Percentiles rank a stretch among this genome's conserved stretches.
Conservation (phyloP, 768 basidiomycete genomes). For the Peribolospora kevripleyi region DNA sequence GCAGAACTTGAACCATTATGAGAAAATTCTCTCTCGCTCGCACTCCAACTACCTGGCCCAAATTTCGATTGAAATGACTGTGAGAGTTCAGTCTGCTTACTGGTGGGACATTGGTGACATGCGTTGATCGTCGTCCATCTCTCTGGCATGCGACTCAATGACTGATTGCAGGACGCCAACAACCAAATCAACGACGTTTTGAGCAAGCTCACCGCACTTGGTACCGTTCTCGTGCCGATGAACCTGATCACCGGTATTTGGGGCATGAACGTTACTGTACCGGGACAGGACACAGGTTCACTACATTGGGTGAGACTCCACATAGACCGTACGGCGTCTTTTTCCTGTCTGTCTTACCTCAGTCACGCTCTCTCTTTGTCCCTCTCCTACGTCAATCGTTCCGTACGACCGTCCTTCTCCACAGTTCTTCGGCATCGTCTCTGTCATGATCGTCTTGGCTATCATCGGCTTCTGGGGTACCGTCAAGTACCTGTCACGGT, state of each 20-base stretch:
- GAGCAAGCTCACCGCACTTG: conserved; percentile 84
- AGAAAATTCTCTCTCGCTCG: conserved; percentile 93
- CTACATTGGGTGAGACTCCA: conserved; percentile 6
- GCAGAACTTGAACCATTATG: conserved; percentile 97
- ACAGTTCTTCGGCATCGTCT: conserved; percentile 55
- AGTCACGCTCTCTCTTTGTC: conserved; percentile 1
- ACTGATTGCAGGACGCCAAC: conserved; percentile 43
- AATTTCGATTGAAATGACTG: conserved; percentile 97
- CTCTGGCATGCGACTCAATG: neutral
- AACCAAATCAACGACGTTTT: conserved; percentile 99
- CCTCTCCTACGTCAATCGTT: conserved; percentile 39
- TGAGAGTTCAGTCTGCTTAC: neutral
- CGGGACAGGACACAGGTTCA: conserved; percentile 38
- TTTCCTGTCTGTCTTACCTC: neutral
- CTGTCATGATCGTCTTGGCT: conserved; percentile 53
- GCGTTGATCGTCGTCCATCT: neutral
- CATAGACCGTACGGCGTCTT: conserved; percentile 18
- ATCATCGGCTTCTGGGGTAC: conserved; percentile 17
- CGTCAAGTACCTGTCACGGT: conserved; percentile 1
- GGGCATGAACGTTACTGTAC: conserved; percentile 93
- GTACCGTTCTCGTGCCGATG: conserved; percentile 92
- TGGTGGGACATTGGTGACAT: neutral
- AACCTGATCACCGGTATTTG: conserved; percentile 59
- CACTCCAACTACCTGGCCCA: conserved; percentile 99
- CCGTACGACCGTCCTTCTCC: no score